These are phyloP conservation scores for Blastobotrys parvus DNA, from an alignment of 805 yeast species.

Conservation along the genomic window DNA sequence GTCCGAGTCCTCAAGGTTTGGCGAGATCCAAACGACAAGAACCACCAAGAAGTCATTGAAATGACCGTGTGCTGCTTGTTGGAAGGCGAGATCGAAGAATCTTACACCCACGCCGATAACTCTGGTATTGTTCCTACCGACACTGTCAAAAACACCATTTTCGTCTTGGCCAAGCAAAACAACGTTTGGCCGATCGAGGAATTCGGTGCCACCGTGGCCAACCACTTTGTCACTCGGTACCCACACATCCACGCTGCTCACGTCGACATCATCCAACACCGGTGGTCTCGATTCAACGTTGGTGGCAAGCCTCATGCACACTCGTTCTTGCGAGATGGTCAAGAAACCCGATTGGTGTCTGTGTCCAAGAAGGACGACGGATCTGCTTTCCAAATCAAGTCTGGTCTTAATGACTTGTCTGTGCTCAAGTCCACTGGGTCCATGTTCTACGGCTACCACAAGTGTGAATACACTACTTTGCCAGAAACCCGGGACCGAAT, in stretches of 20 bases:
- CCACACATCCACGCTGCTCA: slow-evolving; percentile 66
- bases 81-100: slow-evolving; percentile 67
- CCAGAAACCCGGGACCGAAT: slow-evolving; percentile 78
- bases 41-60: slow-evolving; percentile 74
- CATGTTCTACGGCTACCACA: slow-evolving; percentile 80
- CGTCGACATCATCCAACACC: slow-evolving; percentile 57
- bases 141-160: slow-evolving; percentile 82
- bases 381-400: slow-evolving; percentile 46
- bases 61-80: slow-evolving; percentile 71
- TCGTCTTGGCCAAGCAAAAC: slow-evolving; percentile 70
- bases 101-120: slow-evolving; percentile 86
- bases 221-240: slow-evolving; percentile 74
- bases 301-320: slow-evolving; percentile 73
- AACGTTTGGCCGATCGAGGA: slow-evolving; percentile 89
- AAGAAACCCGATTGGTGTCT: slow-evolving; percentile 57
- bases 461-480: slow-evolving; percentile 84
- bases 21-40: slow-evolving; percentile 64
- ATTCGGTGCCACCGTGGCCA: slow-evolving; percentile 76
- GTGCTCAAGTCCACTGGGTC: slow-evolving; percentile 88
- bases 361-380: slow-evolving; percentile 24
- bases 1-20: slow-evolving; percentile 87
- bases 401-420: slow-evolving; percentile 69
- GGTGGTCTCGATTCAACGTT: slow-evolving; percentile 72
- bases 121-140: slow-evolving; percentile 88
- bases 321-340: slow-evolving; percentile 79